Evolutionary conservation across 495 filamentous ascomycete genomes (phyloP).

Genomic region (Podospora australis): DNA sequence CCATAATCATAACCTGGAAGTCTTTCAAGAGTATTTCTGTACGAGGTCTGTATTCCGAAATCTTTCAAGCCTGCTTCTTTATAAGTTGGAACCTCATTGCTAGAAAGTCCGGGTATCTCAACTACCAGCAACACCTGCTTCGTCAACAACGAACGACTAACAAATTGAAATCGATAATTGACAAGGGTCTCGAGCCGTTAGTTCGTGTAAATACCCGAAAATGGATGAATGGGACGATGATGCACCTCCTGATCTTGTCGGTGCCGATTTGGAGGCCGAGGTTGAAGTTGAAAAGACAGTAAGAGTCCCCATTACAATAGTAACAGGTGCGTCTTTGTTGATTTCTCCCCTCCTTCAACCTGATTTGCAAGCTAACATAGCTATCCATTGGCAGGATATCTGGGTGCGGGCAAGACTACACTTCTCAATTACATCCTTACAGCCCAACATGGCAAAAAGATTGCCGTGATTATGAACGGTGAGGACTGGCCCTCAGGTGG

Average conservation of each 20-base stretch:
- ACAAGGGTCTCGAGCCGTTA: too few relatives aligned
- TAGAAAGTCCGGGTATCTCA: too few relatives aligned
- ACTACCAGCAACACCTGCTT: too few relatives aligned
- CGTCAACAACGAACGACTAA: too few relatives aligned
- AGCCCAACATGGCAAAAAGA: slow-evolving; percentile 90
- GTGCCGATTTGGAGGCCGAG: slow-evolving; percentile 34
- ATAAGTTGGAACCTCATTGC: too few relatives aligned
- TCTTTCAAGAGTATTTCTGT: too few relatives aligned
- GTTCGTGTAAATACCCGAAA: too few relatives aligned
- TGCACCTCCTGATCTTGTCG: slow-evolving; percentile 65
- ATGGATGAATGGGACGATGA: slow-evolving; percentile 63
- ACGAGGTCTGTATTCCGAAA: too few relatives aligned
- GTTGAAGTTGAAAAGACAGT: slow-evolving; percentile 42
- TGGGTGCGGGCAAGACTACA: slow-evolving; percentile 93
- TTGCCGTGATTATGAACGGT: slow-evolving; percentile 97
- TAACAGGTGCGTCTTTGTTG: slow-evolving; percentile 59
- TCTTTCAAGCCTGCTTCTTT: too few relatives aligned
- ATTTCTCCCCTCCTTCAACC: not conserved
- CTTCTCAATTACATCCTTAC: slow-evolving; percentile 92
- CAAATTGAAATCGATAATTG: too few relatives aligned
- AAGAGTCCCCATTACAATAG: slow-evolving; percentile 89
- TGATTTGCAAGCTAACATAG: not conserved
- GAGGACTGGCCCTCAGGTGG: slow-evolving; percentile 6
- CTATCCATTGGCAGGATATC: slow-evolving; percentile 49
- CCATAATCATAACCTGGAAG: too few relatives aligned